Conservation (phyloP, 2,329 filamentous ascomycete genomes). For the Alternaria angustiovoidea region DNA sequence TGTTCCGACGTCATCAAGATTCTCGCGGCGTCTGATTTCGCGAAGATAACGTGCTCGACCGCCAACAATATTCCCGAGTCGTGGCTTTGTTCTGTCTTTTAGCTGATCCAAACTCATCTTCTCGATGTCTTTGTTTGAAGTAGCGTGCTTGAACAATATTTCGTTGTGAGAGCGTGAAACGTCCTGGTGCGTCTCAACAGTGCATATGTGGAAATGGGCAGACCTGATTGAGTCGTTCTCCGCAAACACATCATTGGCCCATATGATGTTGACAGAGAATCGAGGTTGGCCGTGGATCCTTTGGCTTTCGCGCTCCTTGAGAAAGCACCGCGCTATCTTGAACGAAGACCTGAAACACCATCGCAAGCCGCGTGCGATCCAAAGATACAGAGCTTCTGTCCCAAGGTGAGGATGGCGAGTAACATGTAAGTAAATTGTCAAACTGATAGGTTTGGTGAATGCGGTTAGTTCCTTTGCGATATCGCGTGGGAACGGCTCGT, state of each 20-base stretch:
- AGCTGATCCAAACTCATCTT: neutral
- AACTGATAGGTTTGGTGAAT: neutral
- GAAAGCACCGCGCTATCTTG: neutral
- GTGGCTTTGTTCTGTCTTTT: neutral
- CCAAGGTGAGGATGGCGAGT: neutral
- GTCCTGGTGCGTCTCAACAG: neutral
- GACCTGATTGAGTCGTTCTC: neutral
- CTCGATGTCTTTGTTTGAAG: neutral
- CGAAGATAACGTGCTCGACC: neutral
- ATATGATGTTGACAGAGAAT: neutral
- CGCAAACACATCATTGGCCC: neutral
- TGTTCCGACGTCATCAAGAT: neutral
- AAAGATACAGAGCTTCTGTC: neutral
- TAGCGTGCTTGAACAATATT: neutral
- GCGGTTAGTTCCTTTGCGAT: neutral
- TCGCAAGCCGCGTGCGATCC: neutral
- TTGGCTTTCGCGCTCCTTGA: neutral
- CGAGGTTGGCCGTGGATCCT: neutral
- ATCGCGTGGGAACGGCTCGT: neutral
- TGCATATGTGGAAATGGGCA: neutral
- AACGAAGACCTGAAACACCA: neutral
- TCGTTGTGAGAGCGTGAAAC: neutral
- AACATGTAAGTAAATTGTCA: neutral
- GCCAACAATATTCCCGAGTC: neutral
- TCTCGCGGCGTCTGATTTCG: neutral